Evolutionary conservation across 768 basidiomycete genomes (phyloP), one percentile per base, ranked within the genome.

Genomic region (Leucocoprinus leucothites): DNA sequence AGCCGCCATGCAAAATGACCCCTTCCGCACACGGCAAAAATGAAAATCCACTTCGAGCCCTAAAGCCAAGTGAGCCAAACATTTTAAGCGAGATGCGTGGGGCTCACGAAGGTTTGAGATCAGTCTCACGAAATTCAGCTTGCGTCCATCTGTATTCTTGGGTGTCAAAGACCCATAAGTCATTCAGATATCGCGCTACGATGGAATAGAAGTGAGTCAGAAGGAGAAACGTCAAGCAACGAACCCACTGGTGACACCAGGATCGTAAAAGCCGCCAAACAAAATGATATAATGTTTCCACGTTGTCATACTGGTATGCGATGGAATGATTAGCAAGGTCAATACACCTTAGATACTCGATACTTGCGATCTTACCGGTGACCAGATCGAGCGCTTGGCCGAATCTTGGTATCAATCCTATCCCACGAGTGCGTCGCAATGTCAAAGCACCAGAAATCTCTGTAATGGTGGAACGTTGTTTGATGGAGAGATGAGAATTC

Each of bases 211-310:
- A 24, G 8, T 21, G 40, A 24, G 38, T 4, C 13, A 14, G 11
- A 24, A 24, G 40, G 24, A 49, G 34, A 4, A 31, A 44, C 14
- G 38, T 46, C 19, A 14, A 24, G 3, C 24, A 18, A 58, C n/a
- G n/a, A 38, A 38, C 81, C 46, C 61, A 91, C 90, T 95, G 42
- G 82, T 84, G 45, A 89, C 73, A 1, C 94, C 93, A 1, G 90
- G 88, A 64, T 95, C 92, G 59, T 91, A 87, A 67, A 95, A 95
- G 1, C 93, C 94, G 3, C 93, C 94, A 64, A 95, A 97, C 0
- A 96, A 74, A 35, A 95, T 78, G 24, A 95, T 81, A 53, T 79
- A 84, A 50, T 95, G 88, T 65, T 95, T 96, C 90, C 90, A 96
- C 42, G 89, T 73, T 0, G 87, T 87, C 91, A 94, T 93, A 34